phyloP scores from a whole-genome alignment of 148 eudicot genomes.

The Talinum fruticosum region DNA sequence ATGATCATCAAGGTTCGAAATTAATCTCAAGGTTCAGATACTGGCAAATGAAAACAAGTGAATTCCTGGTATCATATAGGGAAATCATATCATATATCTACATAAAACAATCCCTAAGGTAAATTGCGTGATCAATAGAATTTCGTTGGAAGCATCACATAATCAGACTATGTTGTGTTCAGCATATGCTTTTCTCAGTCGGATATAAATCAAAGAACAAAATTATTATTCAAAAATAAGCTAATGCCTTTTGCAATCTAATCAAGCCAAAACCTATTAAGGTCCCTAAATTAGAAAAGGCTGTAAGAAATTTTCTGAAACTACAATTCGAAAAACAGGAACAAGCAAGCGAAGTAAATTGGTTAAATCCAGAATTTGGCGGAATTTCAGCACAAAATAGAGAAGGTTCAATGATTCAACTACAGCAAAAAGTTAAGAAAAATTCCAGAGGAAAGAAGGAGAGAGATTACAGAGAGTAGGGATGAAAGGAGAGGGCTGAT shows the following conservation, averaged over 20 bases:
- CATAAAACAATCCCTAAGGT: neutral
- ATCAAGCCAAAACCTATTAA: neutral
- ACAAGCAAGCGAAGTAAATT: neutral
- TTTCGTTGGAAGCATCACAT: neutral
- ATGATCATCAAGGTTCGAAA: neutral
- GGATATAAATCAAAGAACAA: neutral
- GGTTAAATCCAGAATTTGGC: neutral
- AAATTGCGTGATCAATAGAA: neutral
- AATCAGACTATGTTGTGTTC: neutral
- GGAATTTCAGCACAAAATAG: neutral
- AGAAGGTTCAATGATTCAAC: neutral
- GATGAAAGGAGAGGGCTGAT: constrained; percentile 71
- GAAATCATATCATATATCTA: neutral
- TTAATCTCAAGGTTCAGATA: neutral
- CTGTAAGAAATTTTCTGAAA: neutral
- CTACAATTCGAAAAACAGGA: neutral
- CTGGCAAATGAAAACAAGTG: neutral
- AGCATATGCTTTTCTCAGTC: neutral
- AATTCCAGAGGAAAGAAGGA: neutral
- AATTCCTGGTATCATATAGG: neutral
- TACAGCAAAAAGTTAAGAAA: neutral
- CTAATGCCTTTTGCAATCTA: neutral
- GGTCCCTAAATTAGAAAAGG: neutral
- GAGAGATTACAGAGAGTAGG: constrained; percentile 66
- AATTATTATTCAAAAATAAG: neutral